phyloP scores from a whole-genome alignment of 352 stramenopile genomes.

The Phytophthora foliorum region DNA sequence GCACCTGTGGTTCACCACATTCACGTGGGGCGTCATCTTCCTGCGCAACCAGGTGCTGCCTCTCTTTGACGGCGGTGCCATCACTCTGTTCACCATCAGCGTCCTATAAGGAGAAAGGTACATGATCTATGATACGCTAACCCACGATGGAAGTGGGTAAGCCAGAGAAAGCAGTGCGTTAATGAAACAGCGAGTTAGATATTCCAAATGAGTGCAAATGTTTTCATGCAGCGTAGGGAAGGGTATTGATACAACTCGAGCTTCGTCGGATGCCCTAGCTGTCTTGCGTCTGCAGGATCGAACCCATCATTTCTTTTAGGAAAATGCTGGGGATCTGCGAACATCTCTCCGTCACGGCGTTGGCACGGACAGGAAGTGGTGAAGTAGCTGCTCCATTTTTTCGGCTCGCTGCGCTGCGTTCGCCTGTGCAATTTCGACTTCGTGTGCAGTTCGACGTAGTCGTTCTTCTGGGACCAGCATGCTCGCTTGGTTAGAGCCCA shows the following conservation, averaged over 20 bases:
- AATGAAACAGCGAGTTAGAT: slow-evolving; percentile 42
- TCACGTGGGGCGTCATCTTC: slow-evolving; percentile 99
- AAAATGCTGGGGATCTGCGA: slow-evolving; percentile 10
- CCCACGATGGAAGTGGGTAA: slow-evolving; percentile 28
- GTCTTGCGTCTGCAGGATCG: slow-evolving; percentile 21
- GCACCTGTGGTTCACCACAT: slow-evolving; percentile 98
- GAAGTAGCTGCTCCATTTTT: slow-evolving; percentile 77
- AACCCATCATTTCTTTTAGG: slow-evolving; percentile 17
- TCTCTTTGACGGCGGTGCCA: slow-evolving; percentile 97
- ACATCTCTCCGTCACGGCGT: slow-evolving; percentile 41
- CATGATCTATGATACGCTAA: slow-evolving; percentile 11
- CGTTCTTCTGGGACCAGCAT: slow-evolving; percentile 62
- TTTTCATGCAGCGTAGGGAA: slow-evolving; percentile 22
- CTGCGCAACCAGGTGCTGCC: slow-evolving; percentile 97
- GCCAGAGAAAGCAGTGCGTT: slow-evolving; percentile 27
- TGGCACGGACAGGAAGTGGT: slow-evolving; percentile 73
- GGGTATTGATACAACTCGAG: slow-evolving; percentile 39
- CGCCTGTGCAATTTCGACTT: slow-evolving; percentile 64
- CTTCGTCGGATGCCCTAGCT: slow-evolving; percentile 17
- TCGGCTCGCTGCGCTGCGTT: slow-evolving; percentile 67
- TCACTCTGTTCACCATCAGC: slow-evolving; percentile 96
- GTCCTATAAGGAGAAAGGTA: slow-evolving; percentile 65
- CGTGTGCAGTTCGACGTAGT: slow-evolving; percentile 62
- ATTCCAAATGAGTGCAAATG: slow-evolving; percentile 25
- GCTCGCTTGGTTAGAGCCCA: slow-evolving; percentile 42